phyloP scores from a whole-genome alignment of 2,329 filamentous ascomycete species.

The Trichoderma simmonsii region DNA sequence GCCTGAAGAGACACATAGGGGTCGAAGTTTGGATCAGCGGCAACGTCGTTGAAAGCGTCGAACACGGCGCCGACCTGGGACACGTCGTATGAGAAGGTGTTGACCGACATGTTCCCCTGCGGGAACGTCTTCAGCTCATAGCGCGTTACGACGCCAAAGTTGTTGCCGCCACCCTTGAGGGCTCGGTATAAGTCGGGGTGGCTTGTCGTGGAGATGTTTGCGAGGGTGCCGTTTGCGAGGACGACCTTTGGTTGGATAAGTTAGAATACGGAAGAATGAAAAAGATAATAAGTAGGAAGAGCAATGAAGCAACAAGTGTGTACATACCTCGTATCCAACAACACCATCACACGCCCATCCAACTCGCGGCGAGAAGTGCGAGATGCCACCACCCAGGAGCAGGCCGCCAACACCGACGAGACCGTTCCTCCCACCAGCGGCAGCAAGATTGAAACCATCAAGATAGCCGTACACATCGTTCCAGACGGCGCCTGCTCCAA shows the following conservation, averaged over 20 bases:
- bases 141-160: constrained; percentile 54
- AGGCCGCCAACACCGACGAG: constrained; percentile 27
- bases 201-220: constrained; percentile 39
- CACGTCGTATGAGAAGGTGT: constrained; percentile 30
- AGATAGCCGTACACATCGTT: constrained; percentile 24
- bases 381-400: constrained; percentile 26
- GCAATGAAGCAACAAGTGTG: neutral
- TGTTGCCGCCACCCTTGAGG: constrained; percentile 53
- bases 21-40: constrained; percentile 21
- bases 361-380: constrained; percentile 18
- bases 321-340: neutral
- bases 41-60: constrained; percentile 23
- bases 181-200: constrained; percentile 57
- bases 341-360: constrained; percentile 19
- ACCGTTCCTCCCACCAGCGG: constrained; percentile 25
- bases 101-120: constrained; percentile 38
- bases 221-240: constrained; percentile 41
- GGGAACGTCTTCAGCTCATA: constrained; percentile 42
- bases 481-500: constrained; percentile 26
- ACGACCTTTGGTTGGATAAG: constrained; percentile 33
- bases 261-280: neutral
- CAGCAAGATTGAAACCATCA: constrained; percentile 21
- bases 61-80: constrained; percentile 22
- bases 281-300: neutral
- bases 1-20: constrained; percentile 25